Evolutionary conservation across 371 early-diverging fungal genomes (phyloP), one percentile per base, ranked within the genome.

Genomic region (Mortierella polycephala): DNA sequence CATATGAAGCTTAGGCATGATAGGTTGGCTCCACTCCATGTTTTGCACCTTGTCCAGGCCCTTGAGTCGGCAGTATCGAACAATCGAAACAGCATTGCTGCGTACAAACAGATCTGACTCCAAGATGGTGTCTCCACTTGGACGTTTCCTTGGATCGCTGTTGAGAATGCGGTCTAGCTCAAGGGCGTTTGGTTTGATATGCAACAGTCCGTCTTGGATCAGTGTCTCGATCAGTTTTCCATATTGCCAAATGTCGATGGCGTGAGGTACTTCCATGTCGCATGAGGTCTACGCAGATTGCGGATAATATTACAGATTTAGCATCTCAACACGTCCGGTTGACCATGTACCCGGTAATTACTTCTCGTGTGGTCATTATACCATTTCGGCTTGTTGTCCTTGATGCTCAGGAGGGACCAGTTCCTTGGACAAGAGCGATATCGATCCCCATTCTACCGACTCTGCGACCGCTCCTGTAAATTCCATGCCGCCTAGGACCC

Each of bases 401-500:
- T 62, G 60, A 53, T 65, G 59, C 39, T 77, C 79, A 37, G 79
- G 79, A 5, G 79, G 79, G 13, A 77, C 62, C 18, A 77, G 51
- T 42, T 77, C 79, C 46, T 71, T 58, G 8, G 79, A 64, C 40
- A 72, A 49, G 3, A 72, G 42, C 11, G 72, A 71, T 7, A 69
- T 72, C 8, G 72, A 55, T 16, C 79, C 72, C 5, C 54, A 16
- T 13, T 68, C 69, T 23, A 47, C 57, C 4, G 66, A 68, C 45
- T 77, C 79, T 49, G 60, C 66, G 1, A 62, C 72, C 8, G 79
- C 68, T 64, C 72, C 79, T 53, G 79, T 77, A 30, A 77, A 65
- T 16, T 77, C 79, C 79, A 79, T 79, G 23, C 73, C 73, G 10
- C 72, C 73, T 10, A 79, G 64, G 7, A 79, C 79, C 79, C 79